These are phyloP conservation scores for Rhypophila decipiens DNA, from an alignment of 495 filamentous ascomycete species.

Conservation along the genomic window DNA sequence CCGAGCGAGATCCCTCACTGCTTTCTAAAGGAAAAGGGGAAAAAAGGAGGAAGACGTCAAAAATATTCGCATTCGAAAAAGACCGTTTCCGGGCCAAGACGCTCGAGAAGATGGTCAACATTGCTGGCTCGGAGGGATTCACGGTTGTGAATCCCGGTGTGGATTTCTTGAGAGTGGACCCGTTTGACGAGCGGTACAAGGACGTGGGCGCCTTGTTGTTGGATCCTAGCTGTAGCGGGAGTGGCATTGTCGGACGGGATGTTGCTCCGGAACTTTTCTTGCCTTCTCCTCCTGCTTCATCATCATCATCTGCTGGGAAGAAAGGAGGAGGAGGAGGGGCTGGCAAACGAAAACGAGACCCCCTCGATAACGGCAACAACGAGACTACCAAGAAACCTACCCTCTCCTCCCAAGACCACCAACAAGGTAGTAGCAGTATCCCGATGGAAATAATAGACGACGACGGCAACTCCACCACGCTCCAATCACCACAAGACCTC, in stretches of 20 bases:
- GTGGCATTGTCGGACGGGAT: constrained; percentile 84
- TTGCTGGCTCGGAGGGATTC: constrained; percentile 59
- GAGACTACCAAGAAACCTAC: constrained; percentile 2
- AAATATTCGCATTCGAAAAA: constrained; percentile 65
- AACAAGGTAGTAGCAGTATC: constrained; percentile 34
- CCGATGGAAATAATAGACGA: constrained; percentile 40
- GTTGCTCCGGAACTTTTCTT: constrained; percentile 58
- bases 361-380: too few relatives aligned
- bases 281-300: too few relatives aligned
- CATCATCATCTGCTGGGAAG: constrained; percentile 13
- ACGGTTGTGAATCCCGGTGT: constrained; percentile 61
- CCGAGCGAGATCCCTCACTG: constrained; percentile 9
- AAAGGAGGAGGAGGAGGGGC: background rate
- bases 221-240: constrained; percentile 91
- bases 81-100: constrained; percentile 60
- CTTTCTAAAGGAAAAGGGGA: background rate
- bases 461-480: constrained; percentile 36
- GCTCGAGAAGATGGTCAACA: constrained; percentile 72
- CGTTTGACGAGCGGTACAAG: constrained; percentile 41
- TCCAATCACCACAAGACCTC: constrained; percentile 37
- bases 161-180: constrained; percentile 75
- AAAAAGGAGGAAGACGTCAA: too few relatives aligned
- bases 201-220: constrained; percentile 70
- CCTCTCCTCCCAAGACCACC: constrained; percentile 7
- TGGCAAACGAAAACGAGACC: background rate